Percentiles rank a stretch among this genome's conserved stretches.
These are phyloP conservation scores for Neocucurbitaria cava DNA, from an alignment of 2,329 filamentous ascomycete genomes.

Conservation along the genomic window DNA sequence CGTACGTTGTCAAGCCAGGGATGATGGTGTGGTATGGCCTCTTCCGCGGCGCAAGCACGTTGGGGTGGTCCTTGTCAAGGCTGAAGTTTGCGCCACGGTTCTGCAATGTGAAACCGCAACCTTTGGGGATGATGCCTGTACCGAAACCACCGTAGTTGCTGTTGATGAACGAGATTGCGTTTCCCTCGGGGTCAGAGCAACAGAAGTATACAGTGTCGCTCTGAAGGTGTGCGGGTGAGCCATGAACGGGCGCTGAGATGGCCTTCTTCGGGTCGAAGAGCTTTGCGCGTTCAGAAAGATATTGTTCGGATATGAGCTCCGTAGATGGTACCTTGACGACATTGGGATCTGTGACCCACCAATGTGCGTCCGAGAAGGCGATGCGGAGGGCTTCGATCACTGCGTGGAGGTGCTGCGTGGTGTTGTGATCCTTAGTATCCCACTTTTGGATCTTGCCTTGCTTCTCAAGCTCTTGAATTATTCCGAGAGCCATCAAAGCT, in stretches of 20 bases:
- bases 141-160: slow-evolving; percentile 92
- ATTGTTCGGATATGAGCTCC: slow-evolving; percentile 73
- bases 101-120: slow-evolving; percentile 91
- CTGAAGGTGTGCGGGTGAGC: slow-evolving; percentile 77
- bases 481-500: slow-evolving; percentile 91
- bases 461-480: slow-evolving; percentile 84
- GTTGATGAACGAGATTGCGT: slow-evolving; percentile 96
- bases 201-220: slow-evolving; percentile 96
- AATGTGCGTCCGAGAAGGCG: slow-evolving; percentile 86
- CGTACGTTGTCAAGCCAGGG: slow-evolving; percentile 84
- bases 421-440: slow-evolving; percentile 77
- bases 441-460: slow-evolving; percentile 77
- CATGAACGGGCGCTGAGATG: slow-evolving; percentile 66
- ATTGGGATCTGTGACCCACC: slow-evolving; percentile 88
- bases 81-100: slow-evolving; percentile 91
- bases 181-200: slow-evolving; percentile 80
- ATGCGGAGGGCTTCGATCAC: slow-evolving; percentile 88
- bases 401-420: slow-evolving; percentile 75
- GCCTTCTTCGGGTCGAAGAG: slow-evolving; percentile 66
- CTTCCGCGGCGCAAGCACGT: slow-evolving; percentile 80
- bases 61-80: slow-evolving; percentile 75
- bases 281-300: slow-evolving; percentile 73
- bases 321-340: slow-evolving; percentile 72
- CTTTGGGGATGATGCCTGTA: slow-evolving; percentile 81
- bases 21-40: slow-evolving; percentile 98